Conservation (phyloP, 768 basidiomycete genomes). For the Tulasnella sp. region DNA sequence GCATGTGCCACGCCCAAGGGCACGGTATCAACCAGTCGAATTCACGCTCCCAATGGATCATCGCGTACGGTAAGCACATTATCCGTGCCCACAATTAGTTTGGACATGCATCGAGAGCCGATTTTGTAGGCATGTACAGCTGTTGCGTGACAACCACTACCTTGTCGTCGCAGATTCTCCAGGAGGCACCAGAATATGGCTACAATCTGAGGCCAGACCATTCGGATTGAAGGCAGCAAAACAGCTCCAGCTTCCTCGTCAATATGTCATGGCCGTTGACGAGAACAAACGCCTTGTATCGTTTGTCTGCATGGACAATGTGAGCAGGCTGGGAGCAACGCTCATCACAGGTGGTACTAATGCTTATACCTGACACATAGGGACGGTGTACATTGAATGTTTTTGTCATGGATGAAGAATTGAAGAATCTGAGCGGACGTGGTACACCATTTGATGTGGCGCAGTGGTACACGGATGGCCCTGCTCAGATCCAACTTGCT, state of each 20-base stretch:
- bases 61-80: conserved; percentile 28
- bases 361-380: not conserved
- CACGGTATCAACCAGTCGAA: not conserved
- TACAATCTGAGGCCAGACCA: not conserved
- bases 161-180: conserved; percentile 35
- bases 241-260: conserved; percentile 33
- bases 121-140: conserved; percentile 30
- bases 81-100: not conserved
- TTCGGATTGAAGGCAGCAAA: conserved; percentile 28
- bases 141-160: conserved; percentile 34
- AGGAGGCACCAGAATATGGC: conserved; percentile 17
- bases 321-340: not conserved
- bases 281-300: conserved; percentile 41
- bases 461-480: conserved; percentile 33
- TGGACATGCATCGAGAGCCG: no score
- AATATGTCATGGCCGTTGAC: conserved; percentile 41
- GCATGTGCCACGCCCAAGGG: conserved; percentile 29
- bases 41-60: conserved; percentile 25
- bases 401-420: conserved; percentile 39
- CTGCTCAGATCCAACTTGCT: conserved; percentile 27
- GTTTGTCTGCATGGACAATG: not conserved
- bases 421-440: conserved; percentile 29
- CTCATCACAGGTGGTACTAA: not conserved
- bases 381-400: conserved; percentile 30
- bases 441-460: conserved; percentile 35